These are phyloP conservation scores for Chaetomidium leptoderma DNA, from an alignment of 495 filamentous ascomycete species.

Conservation along the genomic window DNA sequence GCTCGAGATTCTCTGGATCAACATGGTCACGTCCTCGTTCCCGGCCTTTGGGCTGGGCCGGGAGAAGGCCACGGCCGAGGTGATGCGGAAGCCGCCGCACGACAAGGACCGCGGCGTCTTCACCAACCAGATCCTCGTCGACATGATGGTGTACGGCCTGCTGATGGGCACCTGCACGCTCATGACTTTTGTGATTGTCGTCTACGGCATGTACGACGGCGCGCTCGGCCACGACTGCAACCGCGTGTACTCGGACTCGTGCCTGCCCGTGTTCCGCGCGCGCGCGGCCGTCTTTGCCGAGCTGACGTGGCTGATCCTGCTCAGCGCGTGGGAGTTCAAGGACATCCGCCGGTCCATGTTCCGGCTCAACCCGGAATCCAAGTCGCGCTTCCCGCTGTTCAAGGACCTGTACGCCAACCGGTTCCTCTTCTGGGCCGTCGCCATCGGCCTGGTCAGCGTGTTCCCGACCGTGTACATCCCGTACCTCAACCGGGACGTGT, in stretches of 20 bases:
- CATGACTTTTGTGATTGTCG: constrained; percentile 62
- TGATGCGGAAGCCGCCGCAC: constrained; percentile 69
- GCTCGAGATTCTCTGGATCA: constrained; percentile 74
- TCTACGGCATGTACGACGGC: constrained; percentile 57
- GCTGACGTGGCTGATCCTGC: constrained; percentile 67
- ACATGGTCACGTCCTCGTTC: constrained; percentile 71
- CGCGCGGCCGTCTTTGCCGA: constrained; percentile 73
- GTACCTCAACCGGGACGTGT: constrained; percentile 60
- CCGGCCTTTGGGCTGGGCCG: constrained; percentile 71
- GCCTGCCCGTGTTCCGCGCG: constrained; percentile 66
- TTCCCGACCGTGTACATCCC: constrained; percentile 75
- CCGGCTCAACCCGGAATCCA: constrained; percentile 56
- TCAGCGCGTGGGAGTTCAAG: constrained; percentile 74
- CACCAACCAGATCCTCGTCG: constrained; percentile 61
- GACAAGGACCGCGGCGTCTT: constrained; percentile 65
- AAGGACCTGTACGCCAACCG: constrained; percentile 64
- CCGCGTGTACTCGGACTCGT: constrained; percentile 48
- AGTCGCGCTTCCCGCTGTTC: constrained; percentile 51
- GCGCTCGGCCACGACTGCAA: constrained; percentile 66
- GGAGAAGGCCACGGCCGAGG: constrained; percentile 60
- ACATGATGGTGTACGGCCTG: constrained; percentile 70
- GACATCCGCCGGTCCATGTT: constrained; percentile 66
- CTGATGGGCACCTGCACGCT: constrained; percentile 66
- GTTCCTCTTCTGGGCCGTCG: constrained; percentile 71
- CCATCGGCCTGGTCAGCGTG: constrained; percentile 60